phyloP scores from a whole-genome alignment of 208 protist genomes.

The Leishmania amazonensis region DNA sequence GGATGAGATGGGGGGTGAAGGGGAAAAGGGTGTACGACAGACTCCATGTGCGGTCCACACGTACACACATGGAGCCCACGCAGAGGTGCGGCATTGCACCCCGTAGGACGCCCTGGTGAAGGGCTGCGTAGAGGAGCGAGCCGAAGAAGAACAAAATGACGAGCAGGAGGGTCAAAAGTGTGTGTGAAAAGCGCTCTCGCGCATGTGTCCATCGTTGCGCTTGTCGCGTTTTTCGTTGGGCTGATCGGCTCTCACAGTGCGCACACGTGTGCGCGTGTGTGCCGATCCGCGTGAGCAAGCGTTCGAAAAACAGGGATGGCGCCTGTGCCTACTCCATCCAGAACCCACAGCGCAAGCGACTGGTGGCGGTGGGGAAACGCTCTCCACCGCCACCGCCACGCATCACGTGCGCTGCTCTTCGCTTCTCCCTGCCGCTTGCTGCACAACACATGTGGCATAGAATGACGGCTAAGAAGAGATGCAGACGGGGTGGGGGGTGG shows the following conservation, averaged over 20 bases:
- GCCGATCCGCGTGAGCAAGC: neutral
- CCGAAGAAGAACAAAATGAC: too few relatives aligned
- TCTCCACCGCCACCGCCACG: neutral
- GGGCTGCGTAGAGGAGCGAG: neutral
- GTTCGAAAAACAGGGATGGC: neutral
- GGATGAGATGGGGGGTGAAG: neutral
- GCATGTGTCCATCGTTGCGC: neutral
- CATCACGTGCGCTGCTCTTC: neutral
- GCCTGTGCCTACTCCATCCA: neutral
- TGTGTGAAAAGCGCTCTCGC: neutral
- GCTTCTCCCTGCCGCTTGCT: too few relatives aligned
- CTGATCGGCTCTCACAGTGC: neutral
- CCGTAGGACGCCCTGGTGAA: neutral
- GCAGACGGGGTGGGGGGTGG: neutral
- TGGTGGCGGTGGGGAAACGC: neutral
- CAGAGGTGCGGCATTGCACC: neutral
- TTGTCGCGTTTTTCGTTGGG: neutral
- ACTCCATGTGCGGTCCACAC: neutral
- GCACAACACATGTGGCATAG: neutral
- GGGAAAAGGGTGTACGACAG: neutral
- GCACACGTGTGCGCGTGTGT: neutral
- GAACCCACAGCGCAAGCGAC: neutral
- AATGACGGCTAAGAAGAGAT: neutral
- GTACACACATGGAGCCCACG: neutral
- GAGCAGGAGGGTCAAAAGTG: neutral